These are phyloP conservation scores for Amanita subjunquillea DNA, from an alignment of 768 basidiomycete species.

Conservation along the genomic window DNA sequence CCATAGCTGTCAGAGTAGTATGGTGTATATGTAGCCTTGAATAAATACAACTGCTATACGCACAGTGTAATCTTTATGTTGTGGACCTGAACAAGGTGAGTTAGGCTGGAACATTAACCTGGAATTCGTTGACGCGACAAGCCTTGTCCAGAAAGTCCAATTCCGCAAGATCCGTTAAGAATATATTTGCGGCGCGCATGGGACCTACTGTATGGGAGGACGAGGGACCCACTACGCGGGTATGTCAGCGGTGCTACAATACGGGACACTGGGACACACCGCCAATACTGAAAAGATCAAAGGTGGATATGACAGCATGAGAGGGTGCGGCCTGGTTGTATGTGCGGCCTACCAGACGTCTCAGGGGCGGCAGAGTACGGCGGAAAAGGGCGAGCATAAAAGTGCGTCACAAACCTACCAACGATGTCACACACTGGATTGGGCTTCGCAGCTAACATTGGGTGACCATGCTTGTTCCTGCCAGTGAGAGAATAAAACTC, in stretches of 20 bases:
- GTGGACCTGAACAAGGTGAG: conserved; percentile 37
- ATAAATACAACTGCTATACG: conserved; percentile 1
- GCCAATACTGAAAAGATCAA: conserved; percentile 88
- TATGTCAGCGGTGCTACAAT: conserved; percentile 4
- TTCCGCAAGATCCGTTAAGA: conserved; percentile 65
- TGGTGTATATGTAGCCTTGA: neutral
- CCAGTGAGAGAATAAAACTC: too few relatives aligned
- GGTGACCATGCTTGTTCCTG: too few relatives aligned
- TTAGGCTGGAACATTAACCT: neutral
- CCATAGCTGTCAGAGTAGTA: conserved; percentile 54
- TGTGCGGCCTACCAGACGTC: neutral
- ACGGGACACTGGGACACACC: conserved; percentile 31
- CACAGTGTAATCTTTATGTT: conserved; percentile 81
- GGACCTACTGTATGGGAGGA: conserved; percentile 44
- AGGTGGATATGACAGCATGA: conserved; percentile 89
- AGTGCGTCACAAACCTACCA: too few relatives aligned
- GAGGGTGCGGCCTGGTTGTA: conserved; percentile 1
- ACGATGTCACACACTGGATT: too few relatives aligned
- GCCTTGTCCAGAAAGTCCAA: conserved; percentile 63
- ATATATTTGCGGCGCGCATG: conserved; percentile 89
- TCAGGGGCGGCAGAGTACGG: too few relatives aligned
- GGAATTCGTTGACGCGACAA: conserved; percentile 7
- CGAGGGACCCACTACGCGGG: conserved; percentile 33
- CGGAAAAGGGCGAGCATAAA: too few relatives aligned
- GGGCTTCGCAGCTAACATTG: too few relatives aligned